Evolutionary conservation across 306 rosid genomes (phyloP), one percentile per base, ranked within the genome.

Genomic region (Prinsepia uniflora): DNA sequence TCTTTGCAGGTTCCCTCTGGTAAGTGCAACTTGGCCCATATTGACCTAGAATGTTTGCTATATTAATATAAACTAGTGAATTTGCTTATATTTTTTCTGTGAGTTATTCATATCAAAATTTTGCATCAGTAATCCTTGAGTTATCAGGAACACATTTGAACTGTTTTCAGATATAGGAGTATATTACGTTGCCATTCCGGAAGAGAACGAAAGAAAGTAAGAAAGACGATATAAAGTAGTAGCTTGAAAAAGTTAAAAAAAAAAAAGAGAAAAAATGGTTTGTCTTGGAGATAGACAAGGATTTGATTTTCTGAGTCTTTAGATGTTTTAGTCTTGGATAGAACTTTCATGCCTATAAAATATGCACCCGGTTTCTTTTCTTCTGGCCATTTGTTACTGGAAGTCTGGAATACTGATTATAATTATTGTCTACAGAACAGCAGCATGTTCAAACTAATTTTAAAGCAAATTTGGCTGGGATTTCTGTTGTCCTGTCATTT

Each of bases 401-500:
- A 59, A 41, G 65, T 14, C 65, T 77, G 63, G 71, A 59, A 41
- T 68, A 17, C 65, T 77, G 63, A 57, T 78, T 54, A 71, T 78
- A 39, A 72, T 56, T 46, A 41, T 50, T 73, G 63, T 58, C 53
- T 80, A 74, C 97, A 90, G 98, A 90, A 68, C 86, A 83, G 84
- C 86, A 87, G 81, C 95, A 86, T 70, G 87, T 87, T 84, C 95
- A 94, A 83, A 89, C 98, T 73, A 90, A 82, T 86, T 82, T 89
- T 65, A 89, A 86, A 68, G 96, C 86, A n/a, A 72, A 88, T 71
- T 81, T 89, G 75, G 84, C 90, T 74, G 97, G 96, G 85, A 68
- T 94, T 81, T 94, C 97, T 70, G 73, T 94, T 49, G 64, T 84
- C 12, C 79, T 90, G 78, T 82, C 90, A 71, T 87, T 87, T 71